Percentiles rank a stretch among this genome's conserved stretches.
phyloP scores from a whole-genome alignment of 148 eudicot species.

The Cornus suecica region DNA sequence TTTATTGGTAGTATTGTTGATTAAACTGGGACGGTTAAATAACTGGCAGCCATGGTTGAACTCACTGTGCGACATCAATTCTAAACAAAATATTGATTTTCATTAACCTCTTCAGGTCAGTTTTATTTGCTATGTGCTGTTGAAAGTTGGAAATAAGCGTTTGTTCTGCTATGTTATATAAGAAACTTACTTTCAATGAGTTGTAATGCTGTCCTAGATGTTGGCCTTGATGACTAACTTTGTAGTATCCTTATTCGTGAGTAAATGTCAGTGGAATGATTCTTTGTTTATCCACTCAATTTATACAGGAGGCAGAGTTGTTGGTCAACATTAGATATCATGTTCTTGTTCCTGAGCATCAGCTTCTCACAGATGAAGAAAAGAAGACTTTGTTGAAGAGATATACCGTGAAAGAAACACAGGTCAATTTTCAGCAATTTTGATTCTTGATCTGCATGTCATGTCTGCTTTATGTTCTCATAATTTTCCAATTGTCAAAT shows the following conservation, averaged over 20 bases:
- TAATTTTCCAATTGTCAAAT: neutral
- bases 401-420: conserved; percentile 90
- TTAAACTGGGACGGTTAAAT: neutral
- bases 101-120: neutral
- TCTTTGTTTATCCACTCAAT: conserved; percentile 3
- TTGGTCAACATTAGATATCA: conserved; percentile 80
- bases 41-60: neutral
- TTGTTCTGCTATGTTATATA: neutral
- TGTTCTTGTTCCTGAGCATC: conserved; percentile 88
- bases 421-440: conserved; percentile 45
- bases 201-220: neutral
- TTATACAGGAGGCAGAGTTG: conserved; percentile 72
- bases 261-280: neutral
- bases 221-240: neutral
- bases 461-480: neutral
- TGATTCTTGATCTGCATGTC: neutral
- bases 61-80: too few species aligned
- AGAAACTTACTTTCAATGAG: neutral
- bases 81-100: neutral
- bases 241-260: neutral
- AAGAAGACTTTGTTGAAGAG: conserved; percentile 79
- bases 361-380: conserved; percentile 69
- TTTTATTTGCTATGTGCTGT: neutral
- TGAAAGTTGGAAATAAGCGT: neutral
- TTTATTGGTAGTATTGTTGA: neutral